phyloP scores from a whole-genome alignment of 2,329 filamentous ascomycete species.

The Arthrobotrys musiformis region DNA sequence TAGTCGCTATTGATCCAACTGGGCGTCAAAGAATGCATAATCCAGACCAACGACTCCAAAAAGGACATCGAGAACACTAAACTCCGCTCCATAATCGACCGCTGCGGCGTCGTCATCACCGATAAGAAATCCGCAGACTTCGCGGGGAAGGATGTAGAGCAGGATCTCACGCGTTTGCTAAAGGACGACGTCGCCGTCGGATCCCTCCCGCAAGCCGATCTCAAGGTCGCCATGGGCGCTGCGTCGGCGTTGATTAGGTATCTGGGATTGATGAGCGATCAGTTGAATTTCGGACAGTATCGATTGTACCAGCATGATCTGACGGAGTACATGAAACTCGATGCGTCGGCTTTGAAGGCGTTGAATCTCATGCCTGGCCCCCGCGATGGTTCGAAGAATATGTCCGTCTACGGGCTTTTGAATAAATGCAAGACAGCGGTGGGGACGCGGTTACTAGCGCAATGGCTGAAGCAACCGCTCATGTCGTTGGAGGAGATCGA shows the following conservation, averaged over 20 bases:
- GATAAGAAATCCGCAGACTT: slow-evolving; percentile 83
- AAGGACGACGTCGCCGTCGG: slow-evolving; percentile 84
- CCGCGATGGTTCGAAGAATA: slow-evolving; percentile 92
- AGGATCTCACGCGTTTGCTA: slow-evolving; percentile 86
- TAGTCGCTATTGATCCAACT: slow-evolving; percentile 88
- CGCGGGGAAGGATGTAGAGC: slow-evolving; percentile 89
- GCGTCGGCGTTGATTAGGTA: slow-evolving; percentile 95
- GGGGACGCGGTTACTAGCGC: slow-evolving; percentile 86
- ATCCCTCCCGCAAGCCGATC: slow-evolving; percentile 85
- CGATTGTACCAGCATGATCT: slow-evolving; percentile 97
- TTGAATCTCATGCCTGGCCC: slow-evolving; percentile 97
- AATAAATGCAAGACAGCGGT: slow-evolving; percentile 98
- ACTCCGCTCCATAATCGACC: slow-evolving; percentile 87
- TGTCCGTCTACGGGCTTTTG: slow-evolving; percentile 92
- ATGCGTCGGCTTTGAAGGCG: slow-evolving; percentile 91
- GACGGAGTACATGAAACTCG: slow-evolving; percentile 97
- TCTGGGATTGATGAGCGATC: slow-evolving; percentile 80
- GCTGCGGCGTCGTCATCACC: slow-evolving; percentile 87
- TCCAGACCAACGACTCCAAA: slow-evolving; percentile 80
- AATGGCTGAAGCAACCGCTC: slow-evolving; percentile 97
- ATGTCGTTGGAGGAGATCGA: slow-evolving; percentile 93
- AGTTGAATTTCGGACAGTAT: slow-evolving; percentile 96
- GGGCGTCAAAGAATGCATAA: slow-evolving; percentile 89
- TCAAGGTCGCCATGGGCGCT: slow-evolving; percentile 95
- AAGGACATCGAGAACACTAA: slow-evolving; percentile 92